Evolutionary conservation across 371 early-diverging fungal genomes (phyloP), one percentile per base, ranked within the genome.

Genomic region (Mortierella sp.): DNA sequence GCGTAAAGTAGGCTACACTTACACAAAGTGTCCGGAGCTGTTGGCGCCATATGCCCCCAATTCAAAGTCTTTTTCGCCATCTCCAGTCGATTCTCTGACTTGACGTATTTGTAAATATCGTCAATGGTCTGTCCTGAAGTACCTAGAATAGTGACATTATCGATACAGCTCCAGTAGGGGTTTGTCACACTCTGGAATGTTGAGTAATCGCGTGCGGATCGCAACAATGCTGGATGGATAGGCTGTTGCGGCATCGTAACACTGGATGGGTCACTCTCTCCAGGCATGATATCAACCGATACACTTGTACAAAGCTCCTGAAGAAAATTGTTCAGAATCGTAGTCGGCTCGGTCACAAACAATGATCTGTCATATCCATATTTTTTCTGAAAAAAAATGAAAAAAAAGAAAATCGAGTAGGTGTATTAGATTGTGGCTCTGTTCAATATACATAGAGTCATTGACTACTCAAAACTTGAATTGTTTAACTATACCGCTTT

Each of bases 21-120:
- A 93, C 94, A 95, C 45, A 97, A 85, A 5, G 97, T 97, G 84
- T 98, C 98, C 0, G 98, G 98, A 0, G 95, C 93, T 12, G 96
- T 92, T 0, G 98, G 98, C 11, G 96, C 96, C 26, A 97, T 84
- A 65, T 96, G 96, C 24, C 93, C 86, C 96, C 97, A 96, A 22
- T 75, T 76, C 64, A 97, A 73, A 3, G 93, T 93, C 24, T 77
- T 70, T 32, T 88, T 91, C 5, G 95, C 94, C 86, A 97, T 84
- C 39, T 86, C 84, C 16, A 96, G 70, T n/a, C 91, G 86, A 64
- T 91, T 86, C 5, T 85, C 88, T 18, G 69, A 68, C 28, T 85
- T 85, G 1, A 86, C 74, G 74, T 94, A 96, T 75, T 87, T 89
- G 77, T 83, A 89, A 26, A 96, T 89, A 75, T 97, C 97, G 71